These are phyloP conservation scores for Evernia prunastri DNA, from an alignment of 495 filamentous ascomycete genomes.

Conservation along the genomic window DNA sequence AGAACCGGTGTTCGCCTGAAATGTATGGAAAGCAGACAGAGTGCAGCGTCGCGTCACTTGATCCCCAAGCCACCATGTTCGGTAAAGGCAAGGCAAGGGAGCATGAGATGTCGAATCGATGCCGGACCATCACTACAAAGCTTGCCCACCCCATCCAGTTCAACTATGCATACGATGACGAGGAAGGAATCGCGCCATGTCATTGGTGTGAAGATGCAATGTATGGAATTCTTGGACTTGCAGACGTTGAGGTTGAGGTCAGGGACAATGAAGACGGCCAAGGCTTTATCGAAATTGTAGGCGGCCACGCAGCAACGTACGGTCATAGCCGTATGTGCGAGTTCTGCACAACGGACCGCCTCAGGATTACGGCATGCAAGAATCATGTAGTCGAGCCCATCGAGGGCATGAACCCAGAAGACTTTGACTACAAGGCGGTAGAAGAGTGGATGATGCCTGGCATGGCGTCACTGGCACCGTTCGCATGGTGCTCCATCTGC, in stretches of 20 bases:
- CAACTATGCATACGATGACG: constrained; percentile 26
- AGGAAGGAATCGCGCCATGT: constrained; percentile 26
- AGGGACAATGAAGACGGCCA: constrained; percentile 27
- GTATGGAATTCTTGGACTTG: constrained; percentile 37
- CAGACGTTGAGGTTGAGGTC: constrained; percentile 28
- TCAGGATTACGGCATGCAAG: constrained; percentile 32
- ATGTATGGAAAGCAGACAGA: background rate
- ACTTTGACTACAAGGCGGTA: constrained; percentile 28
- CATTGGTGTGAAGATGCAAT: constrained; percentile 35
- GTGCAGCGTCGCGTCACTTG: background rate
- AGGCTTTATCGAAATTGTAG: constrained; percentile 31
- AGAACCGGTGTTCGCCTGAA: constrained; percentile 17
- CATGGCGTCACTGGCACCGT: constrained; percentile 17
- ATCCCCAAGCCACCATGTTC: background rate
- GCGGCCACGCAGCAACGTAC: constrained; percentile 30
- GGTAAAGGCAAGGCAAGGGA: background rate
- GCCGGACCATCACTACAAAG: constrained; percentile 29
- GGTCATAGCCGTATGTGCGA: constrained; percentile 37
- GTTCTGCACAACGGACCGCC: constrained; percentile 32
- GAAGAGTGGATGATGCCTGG: constrained; percentile 26
- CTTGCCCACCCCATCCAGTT: constrained; percentile 39
- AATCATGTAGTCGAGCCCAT: constrained; percentile 31
- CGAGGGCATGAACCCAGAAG: constrained; percentile 14
- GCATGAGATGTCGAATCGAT: background rate
- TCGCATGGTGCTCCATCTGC: constrained; percentile 40